Evolutionary conservation across 2,329 filamentous ascomycete genomes (phyloP).

Genomic region (Trichoderma koningiopsis): DNA sequence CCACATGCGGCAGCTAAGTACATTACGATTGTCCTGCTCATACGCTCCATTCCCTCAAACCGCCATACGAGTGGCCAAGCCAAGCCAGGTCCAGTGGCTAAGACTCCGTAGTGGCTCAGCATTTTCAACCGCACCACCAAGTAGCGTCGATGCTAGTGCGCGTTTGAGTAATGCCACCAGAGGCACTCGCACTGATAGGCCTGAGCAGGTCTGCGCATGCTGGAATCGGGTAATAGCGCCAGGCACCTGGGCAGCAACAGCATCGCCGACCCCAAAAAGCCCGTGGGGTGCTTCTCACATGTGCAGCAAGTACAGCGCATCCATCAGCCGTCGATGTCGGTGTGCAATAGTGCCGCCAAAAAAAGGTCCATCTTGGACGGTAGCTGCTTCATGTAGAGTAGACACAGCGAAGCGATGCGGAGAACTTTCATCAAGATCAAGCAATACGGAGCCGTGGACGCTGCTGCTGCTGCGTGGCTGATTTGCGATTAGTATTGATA

Average conservation of each 20-base stretch:
- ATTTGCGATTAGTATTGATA: neutral
- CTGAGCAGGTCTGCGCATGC: neutral
- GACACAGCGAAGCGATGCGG: neutral
- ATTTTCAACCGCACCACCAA: neutral
- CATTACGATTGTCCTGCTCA: neutral
- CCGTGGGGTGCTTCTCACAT: neutral
- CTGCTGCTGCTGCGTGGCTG: no score
- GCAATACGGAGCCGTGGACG: neutral
- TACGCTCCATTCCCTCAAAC: neutral
- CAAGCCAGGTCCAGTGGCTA: neutral
- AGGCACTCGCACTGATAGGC: neutral
- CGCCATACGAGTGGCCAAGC: neutral
- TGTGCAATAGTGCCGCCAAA: neutral
- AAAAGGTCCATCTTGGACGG: neutral
- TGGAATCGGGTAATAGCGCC: slow-evolving; percentile 2
- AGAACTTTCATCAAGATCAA: neutral
- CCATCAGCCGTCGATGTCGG: slow-evolving; percentile 1
- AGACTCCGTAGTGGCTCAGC: neutral
- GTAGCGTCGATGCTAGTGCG: slow-evolving; percentile 24
- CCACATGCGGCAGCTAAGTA: neutral
- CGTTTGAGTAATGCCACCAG: neutral
- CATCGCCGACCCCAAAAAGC: neutral
- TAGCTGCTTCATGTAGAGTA: neutral
- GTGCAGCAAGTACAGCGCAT: neutral
- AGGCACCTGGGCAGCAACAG: neutral